Base-by-base conservation (phyloP, 1,284 basidiomycete genomes). In the Leccinum glutinopallens region DNA sequence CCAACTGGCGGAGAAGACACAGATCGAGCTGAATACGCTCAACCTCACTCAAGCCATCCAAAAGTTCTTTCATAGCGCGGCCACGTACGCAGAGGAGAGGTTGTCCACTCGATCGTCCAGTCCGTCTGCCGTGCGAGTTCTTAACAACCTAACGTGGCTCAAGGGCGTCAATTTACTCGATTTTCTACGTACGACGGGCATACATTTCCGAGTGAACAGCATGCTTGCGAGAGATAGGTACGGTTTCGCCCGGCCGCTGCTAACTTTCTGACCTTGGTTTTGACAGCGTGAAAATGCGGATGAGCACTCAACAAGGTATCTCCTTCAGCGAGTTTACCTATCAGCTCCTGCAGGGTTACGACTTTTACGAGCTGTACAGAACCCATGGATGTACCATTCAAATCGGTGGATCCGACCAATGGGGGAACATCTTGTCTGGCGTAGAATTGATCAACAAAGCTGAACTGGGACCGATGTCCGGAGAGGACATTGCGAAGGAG, bases 251-350 rank as follows among this genome's bases (percentile, higher is more conserved):
- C 37, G 6, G 59, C 13, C 10, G 0, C 58, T 33, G 25, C 32
- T n/a, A 22, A 59, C n/a, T 2, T 35, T 56, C 60, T 69, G 56
- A 68, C 56, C 9, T n/a, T 33, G 43, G 43, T 6, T 37, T 68
- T 55, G n/a, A 32, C 71, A 97, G 95, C 68, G 96, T 98, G 33
- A 91, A 90, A 69, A 85, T 86, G n/a, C 90, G 96, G 35, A 83
- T 98, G 59, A 83, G 84, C 5, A 88, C 90, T 1, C 85, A 89
- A 65, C 84, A 88, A 69, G 91, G 97, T 33, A 90, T 99, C 68
- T 97, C 95, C 12, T 99, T 97, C 80, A 96, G 96, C 19, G 97
- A 99, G 75, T 98, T 99, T 79, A 90, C 91, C 5, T 99, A 99
- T 76, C 97, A 99, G 75, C 88, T 99, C 29, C 83, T 99, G 12